These are phyloP conservation scores for Pythium oligandrum DNA, from an alignment of 352 stramenopile species.

Conservation along the genomic window DNA sequence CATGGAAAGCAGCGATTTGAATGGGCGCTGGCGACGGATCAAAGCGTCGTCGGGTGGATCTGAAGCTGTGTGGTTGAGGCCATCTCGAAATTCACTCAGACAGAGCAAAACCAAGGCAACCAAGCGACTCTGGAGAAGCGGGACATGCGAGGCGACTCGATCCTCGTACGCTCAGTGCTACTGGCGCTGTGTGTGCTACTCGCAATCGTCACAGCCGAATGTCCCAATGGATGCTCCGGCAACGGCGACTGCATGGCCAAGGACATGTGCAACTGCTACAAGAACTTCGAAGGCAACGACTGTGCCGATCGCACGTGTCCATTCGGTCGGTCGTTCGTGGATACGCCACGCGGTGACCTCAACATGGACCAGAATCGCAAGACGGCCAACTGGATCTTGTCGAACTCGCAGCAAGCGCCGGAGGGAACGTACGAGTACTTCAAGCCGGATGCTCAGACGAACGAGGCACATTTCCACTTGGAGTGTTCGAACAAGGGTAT, in stretches of 20 bases:
- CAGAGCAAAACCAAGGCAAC: too few relatives aligned
- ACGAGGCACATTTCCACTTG: slow-evolving; percentile 89
- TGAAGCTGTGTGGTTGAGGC: too few relatives aligned
- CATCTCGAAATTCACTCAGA: too few relatives aligned
- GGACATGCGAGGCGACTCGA: too few relatives aligned
- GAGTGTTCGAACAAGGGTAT: slow-evolving; percentile 93
- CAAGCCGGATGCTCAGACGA: slow-evolving; percentile 26
- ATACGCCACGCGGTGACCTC: slow-evolving; percentile 92
- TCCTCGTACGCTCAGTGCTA: background rate
- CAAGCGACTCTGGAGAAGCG: too few relatives aligned
- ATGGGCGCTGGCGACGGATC: too few relatives aligned
- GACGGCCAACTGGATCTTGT: slow-evolving; percentile 53
- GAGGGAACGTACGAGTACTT: slow-evolving; percentile 72
- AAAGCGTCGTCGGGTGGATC: too few relatives aligned
- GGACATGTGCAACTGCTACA: slow-evolving; percentile 83
- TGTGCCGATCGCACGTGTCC: slow-evolving; percentile 79
- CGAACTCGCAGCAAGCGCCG: slow-evolving; percentile 67
- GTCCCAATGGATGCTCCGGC: slow-evolving; percentile 76
- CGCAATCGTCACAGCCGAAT: slow-evolving; percentile 34
- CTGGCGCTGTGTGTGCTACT: slow-evolving; percentile 16
- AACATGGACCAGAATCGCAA: slow-evolving; percentile 69
- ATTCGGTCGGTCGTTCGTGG: slow-evolving; percentile 85
- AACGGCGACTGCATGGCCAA: slow-evolving; percentile 78
- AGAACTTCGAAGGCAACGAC: slow-evolving; percentile 83
- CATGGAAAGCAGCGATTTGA: too few relatives aligned